These are phyloP conservation scores for Fraxinus paxiana DNA, from an alignment of 305 asterid species.

Conservation along the genomic window DNA sequence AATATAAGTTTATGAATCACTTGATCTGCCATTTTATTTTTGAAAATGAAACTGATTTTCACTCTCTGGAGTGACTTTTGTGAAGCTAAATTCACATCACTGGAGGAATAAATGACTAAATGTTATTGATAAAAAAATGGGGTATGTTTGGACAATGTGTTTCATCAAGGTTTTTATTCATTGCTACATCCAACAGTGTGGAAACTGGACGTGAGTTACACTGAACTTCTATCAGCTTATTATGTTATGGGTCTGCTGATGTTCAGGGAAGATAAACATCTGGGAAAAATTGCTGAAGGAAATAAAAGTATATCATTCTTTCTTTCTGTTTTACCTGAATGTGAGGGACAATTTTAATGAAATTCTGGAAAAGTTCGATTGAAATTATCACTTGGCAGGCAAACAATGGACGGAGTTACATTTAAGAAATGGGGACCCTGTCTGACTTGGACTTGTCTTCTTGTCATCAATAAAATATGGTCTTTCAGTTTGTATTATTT, in stretches of 20 bases:
- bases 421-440: not conserved
- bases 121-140: not conserved
- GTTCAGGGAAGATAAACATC: not conserved
- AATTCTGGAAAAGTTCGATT: not conserved
- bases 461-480: conserved; percentile 5
- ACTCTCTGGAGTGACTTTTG: not conserved
- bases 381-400: not conserved
- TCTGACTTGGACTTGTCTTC: conserved; percentile 9
- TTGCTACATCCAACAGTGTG: conserved; percentile 8
- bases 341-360: not conserved
- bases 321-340: not conserved
- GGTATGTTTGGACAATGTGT: conserved; percentile 11
- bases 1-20: not conserved
- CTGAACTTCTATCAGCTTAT: not conserved
- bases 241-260: conserved; percentile 2
- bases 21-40: conserved; percentile 3
- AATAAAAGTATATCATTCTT: not conserved
- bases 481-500: not conserved
- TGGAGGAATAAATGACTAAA: not conserved
- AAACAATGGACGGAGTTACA: not conserved
- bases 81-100: not conserved
- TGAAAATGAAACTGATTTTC: not conserved
- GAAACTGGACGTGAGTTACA: not conserved
- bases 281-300: not conserved
- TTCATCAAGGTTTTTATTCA: conserved; percentile 17